Evolutionary conservation across 495 filamentous ascomycete species (phyloP).

Genomic region (Penicillium verhagenii): DNA sequence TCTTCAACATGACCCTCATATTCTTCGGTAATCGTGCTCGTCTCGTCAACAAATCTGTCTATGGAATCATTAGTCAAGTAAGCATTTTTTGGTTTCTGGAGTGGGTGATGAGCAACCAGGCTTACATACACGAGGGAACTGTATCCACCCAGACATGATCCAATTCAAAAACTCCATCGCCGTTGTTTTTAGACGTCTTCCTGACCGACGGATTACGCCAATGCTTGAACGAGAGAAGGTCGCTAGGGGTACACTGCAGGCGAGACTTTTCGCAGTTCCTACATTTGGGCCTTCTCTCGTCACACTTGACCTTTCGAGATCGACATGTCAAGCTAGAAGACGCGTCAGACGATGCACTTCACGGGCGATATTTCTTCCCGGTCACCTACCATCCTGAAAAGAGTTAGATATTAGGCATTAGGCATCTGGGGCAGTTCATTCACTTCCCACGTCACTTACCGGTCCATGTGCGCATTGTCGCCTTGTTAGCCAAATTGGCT

Average conservation of each 20-base stretch:
- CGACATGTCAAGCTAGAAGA: background rate
- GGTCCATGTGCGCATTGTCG: background rate
- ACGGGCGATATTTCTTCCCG: background rate
- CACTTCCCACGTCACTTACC: background rate
- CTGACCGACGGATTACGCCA: background rate
- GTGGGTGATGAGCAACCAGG: no score
- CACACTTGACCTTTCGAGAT: background rate
- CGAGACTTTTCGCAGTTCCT: background rate
- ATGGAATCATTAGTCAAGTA: no score
- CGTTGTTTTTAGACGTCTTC: background rate
- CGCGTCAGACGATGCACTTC: background rate
- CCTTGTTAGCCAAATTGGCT: no score
- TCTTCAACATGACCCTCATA: no score
- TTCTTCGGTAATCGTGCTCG: background rate
- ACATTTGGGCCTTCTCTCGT: background rate
- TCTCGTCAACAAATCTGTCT: background rate
- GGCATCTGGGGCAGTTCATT: no score
- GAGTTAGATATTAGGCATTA: background rate
- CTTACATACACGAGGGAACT: background rate
- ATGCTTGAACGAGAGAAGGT: background rate
- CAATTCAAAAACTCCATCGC: background rate
- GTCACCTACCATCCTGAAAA: background rate
- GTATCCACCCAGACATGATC: background rate
- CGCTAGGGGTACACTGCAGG: background rate
- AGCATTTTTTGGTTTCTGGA: no score